These are phyloP conservation scores for Phytopythium mirpurense DNA, from an alignment of 352 stramenopile genomes.

Conservation along the genomic window DNA sequence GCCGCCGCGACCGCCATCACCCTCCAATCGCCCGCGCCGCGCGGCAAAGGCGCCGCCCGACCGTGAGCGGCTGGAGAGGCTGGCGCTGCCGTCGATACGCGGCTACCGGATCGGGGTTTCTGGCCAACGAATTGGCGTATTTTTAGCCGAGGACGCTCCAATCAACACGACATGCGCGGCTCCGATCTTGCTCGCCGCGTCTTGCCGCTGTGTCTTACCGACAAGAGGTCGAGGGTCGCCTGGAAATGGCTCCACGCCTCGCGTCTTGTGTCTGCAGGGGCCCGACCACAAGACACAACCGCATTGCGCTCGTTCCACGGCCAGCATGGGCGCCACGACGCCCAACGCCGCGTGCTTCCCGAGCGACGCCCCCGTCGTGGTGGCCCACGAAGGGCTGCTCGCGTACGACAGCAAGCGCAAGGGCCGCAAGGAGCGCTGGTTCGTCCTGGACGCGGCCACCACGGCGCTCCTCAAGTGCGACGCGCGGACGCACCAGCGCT, in stretches of 20 bases:
- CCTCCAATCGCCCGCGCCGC: slow-evolving; percentile 27
- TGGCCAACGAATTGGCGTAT: too few species aligned
- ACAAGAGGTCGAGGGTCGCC: too few species aligned
- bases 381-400: slow-evolving; percentile 42
- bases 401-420: slow-evolving; percentile 41
- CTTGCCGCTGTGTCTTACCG: too few species aligned
- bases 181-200: too few species aligned
- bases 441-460: slow-evolving; percentile 42
- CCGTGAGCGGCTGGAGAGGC: too few species aligned
- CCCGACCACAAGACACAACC: slow-evolving; percentile 2
- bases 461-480: slow-evolving; percentile 48
- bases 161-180: too few species aligned
- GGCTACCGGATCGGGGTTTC: too few species aligned
- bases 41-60: background rate
- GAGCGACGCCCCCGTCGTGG: background rate
- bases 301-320: background rate
- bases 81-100: too few species aligned
- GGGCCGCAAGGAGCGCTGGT: slow-evolving; percentile 66
- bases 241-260: too few species aligned
- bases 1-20: slow-evolving; percentile 41
- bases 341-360: background rate
- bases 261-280: too few species aligned
- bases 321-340: background rate
- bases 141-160: background rate
- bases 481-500: slow-evolving; percentile 19